Base-by-base conservation (phyloP, 345 rosid species). In the Luvunga scandens region DNA sequence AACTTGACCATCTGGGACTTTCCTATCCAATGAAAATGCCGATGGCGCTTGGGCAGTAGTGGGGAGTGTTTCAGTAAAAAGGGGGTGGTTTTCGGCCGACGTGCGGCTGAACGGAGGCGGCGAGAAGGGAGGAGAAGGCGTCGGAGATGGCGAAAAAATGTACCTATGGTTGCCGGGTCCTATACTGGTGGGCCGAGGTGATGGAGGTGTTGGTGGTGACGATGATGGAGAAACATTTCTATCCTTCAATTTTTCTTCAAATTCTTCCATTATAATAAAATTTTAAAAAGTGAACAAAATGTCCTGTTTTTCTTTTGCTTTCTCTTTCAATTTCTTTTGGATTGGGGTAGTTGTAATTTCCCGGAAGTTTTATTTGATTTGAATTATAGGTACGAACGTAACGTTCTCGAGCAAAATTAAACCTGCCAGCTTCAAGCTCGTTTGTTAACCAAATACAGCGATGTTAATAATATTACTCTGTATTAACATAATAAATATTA, bases 91-190 rank as follows among this genome's bases (percentile, higher is more conserved):
- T 63, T 87, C 84, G 0, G 82, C 77, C 0, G 87, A 87, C 0
- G 80, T 24, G 56, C 71, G 82, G 78, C 83, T 76, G 13, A 86
- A 84, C 21, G 59, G 56, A 34, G 78, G 82, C 1, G 78, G 79
- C 19, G 91, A 85, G 78, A 88, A 88, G 10, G 89, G 91, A 18
- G 92, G 92, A 7, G 92, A 84, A 6, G 85, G 79, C 19, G 89
- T 81, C 0, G 87, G 84, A 31, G 92, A 89, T 0, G 83, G 80
- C 13, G 88, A 82, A 79, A 89, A 87, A 4, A 9, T 34, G 83
- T 87, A 89, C 61, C 59, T 82, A 5, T 71, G 86, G 59, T 87
- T 80, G 72, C 87, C 90, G 8, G 92, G 86, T 18, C 92, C 89
- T 0, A 83, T 80, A 62, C 92, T 89, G n/a, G 85, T 13, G 10